These are phyloP conservation scores for Solanum chilense DNA, from an alignment of 257 asterid species.

Conservation along the genomic window DNA sequence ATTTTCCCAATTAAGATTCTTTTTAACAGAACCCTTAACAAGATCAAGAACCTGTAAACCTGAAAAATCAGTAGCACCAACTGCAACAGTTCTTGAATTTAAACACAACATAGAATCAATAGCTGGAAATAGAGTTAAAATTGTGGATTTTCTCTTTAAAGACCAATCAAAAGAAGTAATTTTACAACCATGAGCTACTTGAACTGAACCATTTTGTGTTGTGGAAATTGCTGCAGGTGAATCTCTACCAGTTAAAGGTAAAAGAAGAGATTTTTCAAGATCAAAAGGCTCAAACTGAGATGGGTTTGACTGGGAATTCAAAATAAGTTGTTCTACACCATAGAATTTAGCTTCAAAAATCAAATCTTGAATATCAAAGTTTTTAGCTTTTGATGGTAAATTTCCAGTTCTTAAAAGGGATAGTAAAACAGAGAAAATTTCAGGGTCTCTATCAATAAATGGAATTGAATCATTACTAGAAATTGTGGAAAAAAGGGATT, in stretches of 20 bases:
- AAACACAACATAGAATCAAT: slow-evolving; percentile 69
- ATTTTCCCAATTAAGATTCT: slow-evolving; percentile 77
- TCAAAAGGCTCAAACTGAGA: slow-evolving; percentile 73
- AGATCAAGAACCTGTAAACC: slow-evolving; percentile 84
- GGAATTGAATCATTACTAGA: slow-evolving; percentile 13
- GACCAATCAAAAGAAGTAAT: slow-evolving; percentile 92
- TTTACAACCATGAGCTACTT: slow-evolving; percentile 86
- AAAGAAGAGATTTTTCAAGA: slow-evolving; percentile 48
- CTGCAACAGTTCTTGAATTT: slow-evolving; percentile 51
- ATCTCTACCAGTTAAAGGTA: slow-evolving; percentile 72
- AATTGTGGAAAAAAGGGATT: slow-evolving; percentile 48
- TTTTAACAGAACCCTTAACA: slow-evolving; percentile 38
- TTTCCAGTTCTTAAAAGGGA: slow-evolving; percentile 84
- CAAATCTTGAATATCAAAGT: slow-evolving; percentile 64
- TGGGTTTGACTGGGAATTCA: slow-evolving; percentile 60
- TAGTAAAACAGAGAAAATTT: slow-evolving; percentile 60
- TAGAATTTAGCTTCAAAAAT: slow-evolving; percentile 68
- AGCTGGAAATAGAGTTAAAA: slow-evolving; percentile 65
- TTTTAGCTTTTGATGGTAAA: slow-evolving; percentile 73
- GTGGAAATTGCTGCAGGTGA: slow-evolving; percentile 65
- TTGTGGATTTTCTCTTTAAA: slow-evolving; percentile 58
- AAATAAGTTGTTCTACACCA: slow-evolving; percentile 58
- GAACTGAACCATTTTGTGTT: slow-evolving; percentile 63
- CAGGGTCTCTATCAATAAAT: slow-evolving; percentile 86
- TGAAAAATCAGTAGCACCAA: slow-evolving; percentile 85